Percentiles rank a stretch among this genome's conserved stretches.
These are phyloP conservation scores for Psidium guajava DNA, from an alignment of 345 rosid species.

Conservation along the genomic window DNA sequence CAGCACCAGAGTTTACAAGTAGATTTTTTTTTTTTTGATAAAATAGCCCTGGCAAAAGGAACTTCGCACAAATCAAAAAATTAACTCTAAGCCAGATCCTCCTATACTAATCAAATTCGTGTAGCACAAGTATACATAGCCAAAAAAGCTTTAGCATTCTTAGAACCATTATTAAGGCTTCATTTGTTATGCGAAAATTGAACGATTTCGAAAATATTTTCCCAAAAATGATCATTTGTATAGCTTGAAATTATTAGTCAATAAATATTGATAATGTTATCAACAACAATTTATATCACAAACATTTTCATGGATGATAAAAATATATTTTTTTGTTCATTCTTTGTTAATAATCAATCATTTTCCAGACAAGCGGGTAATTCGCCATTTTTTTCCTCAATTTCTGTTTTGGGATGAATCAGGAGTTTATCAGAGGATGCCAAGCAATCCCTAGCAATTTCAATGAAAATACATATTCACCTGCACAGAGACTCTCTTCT, in stretches of 20 bases:
- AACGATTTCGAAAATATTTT: too few species aligned
- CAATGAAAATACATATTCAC: slow-evolving; percentile 9
- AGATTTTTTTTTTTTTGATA: background rate
- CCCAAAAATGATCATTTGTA: too few species aligned
- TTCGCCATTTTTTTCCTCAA: background rate
- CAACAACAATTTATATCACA: too few species aligned
- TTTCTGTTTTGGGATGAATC: background rate
- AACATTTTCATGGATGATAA: too few species aligned
- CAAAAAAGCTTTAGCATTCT: background rate
- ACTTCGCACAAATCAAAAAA: background rate
- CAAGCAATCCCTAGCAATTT: background rate
- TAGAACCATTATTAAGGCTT: background rate
- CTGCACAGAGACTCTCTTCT: slow-evolving; percentile 88
- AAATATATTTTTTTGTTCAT: too few species aligned
- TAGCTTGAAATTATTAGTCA: too few species aligned
- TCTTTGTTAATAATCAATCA: too few species aligned
- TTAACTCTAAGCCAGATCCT: background rate
- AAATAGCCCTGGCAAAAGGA: background rate
- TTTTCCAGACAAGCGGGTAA: too few species aligned
- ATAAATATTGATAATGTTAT: too few species aligned
- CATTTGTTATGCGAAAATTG: too few species aligned
- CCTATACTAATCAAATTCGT: background rate
- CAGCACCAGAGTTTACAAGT: background rate
- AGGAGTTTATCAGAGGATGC: background rate
- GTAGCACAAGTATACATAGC: background rate